Conservation (phyloP, 2,329 filamentous ascomycete species). For the Pestalotiopsis sp. region DNA sequence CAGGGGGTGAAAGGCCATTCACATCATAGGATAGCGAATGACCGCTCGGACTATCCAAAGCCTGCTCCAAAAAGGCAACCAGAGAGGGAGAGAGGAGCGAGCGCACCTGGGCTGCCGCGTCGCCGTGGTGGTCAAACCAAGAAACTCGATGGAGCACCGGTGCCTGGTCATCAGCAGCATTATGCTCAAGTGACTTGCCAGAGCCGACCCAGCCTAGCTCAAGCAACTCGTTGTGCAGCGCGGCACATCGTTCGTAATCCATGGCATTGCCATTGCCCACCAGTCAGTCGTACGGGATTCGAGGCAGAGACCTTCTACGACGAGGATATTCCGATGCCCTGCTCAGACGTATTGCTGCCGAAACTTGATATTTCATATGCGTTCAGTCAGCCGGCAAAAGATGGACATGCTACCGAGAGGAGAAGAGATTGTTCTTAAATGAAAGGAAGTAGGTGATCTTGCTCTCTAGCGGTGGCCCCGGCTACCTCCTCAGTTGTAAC, state of each 20-base stretch:
- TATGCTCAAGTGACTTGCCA: not conserved
- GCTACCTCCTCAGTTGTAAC: not conserved
- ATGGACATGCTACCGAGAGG: not conserved
- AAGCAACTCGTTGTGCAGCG: not conserved
- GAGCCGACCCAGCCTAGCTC: not conserved
- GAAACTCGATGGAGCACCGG: not conserved
- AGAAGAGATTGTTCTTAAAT: not conserved
- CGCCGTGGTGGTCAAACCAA: constrained; percentile 12
- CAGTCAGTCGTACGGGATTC: not conserved
- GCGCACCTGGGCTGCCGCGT: constrained; percentile 5
- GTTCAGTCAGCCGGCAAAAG: not conserved
- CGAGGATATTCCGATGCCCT: not conserved
- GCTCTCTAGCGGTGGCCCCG: too few species aligned
- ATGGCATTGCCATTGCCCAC: not conserved
- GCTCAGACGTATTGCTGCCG: not conserved
- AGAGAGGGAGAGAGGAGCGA: constrained; percentile 18
- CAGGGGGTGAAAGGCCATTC: constrained; percentile 12
- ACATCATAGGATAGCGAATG: constrained; percentile 20
- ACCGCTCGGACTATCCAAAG: constrained; percentile 12
- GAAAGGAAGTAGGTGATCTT: too few species aligned
- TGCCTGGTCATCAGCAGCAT: not conserved
- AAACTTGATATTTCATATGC: not conserved
- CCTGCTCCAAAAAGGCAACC: constrained; percentile 17
- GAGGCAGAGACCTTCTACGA: not conserved
- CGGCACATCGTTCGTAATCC: not conserved